These are phyloP conservation scores for Chalara sp. DNA, from an alignment of 2,329 filamentous ascomycete species.

Conservation along the genomic window DNA sequence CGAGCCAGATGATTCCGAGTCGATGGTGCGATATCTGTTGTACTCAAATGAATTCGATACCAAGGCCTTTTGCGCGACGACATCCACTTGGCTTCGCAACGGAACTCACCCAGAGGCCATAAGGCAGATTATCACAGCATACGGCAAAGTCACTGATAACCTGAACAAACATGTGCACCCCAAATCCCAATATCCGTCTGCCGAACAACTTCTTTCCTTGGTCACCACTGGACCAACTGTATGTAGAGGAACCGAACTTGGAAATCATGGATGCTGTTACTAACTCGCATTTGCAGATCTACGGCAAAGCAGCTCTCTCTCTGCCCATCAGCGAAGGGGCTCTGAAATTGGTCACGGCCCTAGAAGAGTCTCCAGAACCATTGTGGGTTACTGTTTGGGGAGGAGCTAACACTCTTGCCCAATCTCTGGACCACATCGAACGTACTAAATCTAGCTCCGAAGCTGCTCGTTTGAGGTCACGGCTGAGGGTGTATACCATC, in stretches of 20 bases:
- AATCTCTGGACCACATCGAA: constrained; percentile 27
- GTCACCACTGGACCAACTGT: neutral
- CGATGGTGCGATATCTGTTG: neutral
- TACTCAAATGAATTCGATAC: neutral
- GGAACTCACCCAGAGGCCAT: neutral
- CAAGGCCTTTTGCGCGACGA: neutral
- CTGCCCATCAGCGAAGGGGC: too few species aligned
- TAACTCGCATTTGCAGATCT: too few species aligned
- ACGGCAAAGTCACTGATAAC: neutral
- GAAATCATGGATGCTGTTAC: too few species aligned
- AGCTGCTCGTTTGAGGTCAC: constrained; percentile 24
- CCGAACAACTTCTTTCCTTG: neutral
- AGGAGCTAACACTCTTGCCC: constrained; percentile 37
- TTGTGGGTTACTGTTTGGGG: constrained; percentile 39
- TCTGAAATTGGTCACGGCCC: too few species aligned
- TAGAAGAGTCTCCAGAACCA: neutral
- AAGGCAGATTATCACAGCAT: neutral
- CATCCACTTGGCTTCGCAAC: neutral
- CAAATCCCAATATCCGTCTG: neutral
- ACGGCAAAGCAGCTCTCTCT: too few species aligned
- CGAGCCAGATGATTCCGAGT: constrained; percentile 5
- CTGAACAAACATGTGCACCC: neutral
- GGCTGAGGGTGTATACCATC: constrained; percentile 37
- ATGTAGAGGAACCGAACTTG: neutral
- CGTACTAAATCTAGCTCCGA: constrained; percentile 16